Evolutionary conservation across 495 filamentous ascomycete species (phyloP).

Genomic region (Daldinia childiae): DNA sequence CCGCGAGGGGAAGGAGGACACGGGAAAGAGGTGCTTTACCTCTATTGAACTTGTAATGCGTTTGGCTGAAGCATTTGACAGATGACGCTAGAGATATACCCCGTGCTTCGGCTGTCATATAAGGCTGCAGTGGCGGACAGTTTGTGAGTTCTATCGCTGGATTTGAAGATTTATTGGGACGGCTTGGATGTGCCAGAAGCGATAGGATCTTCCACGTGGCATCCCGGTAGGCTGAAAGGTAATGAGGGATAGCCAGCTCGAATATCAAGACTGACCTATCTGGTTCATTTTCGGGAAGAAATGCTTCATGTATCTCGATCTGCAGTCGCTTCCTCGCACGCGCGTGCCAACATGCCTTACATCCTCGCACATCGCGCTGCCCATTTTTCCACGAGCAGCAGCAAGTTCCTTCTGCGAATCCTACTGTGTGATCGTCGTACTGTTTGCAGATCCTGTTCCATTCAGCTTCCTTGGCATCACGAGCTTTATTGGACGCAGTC

Average conservation of each 20-base stretch:
- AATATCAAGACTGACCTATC: conserved; percentile 52
- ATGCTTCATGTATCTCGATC: conserved; percentile 56
- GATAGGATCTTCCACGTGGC: conserved; percentile 54
- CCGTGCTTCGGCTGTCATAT: background rate
- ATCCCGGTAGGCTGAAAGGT: conserved; percentile 56
- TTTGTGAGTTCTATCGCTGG: conserved; percentile 36
- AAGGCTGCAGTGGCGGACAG: conserved; percentile 34
- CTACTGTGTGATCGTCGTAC: conserved; percentile 52
- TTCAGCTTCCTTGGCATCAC: conserved; percentile 52
- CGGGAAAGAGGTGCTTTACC: conserved; percentile 34
- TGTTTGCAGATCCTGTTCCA: conserved; percentile 46
- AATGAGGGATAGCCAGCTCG: conserved; percentile 53
- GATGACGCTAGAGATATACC: conserved; percentile 46
- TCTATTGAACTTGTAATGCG: conserved; percentile 46
- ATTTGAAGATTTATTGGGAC: background rate
- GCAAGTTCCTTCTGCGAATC: conserved; percentile 46
- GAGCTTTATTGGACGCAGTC: conserved; percentile 33
- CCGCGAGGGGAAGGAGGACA: conserved; percentile 32
- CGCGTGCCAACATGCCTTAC: conserved; percentile 34
- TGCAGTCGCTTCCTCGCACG: conserved; percentile 41
- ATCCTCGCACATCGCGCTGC: conserved; percentile 47
- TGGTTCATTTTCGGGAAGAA: conserved; percentile 51
- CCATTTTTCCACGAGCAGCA: conserved; percentile 36
- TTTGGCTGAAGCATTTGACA: conserved; percentile 48
- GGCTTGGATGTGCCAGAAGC: conserved; percentile 31